A percentile compares a stretch with the other conserved stretches of the same genome.
phyloP scores from a whole-genome alignment of 2,329 filamentous ascomycete genomes.

The Shiraia bambusicola region DNA sequence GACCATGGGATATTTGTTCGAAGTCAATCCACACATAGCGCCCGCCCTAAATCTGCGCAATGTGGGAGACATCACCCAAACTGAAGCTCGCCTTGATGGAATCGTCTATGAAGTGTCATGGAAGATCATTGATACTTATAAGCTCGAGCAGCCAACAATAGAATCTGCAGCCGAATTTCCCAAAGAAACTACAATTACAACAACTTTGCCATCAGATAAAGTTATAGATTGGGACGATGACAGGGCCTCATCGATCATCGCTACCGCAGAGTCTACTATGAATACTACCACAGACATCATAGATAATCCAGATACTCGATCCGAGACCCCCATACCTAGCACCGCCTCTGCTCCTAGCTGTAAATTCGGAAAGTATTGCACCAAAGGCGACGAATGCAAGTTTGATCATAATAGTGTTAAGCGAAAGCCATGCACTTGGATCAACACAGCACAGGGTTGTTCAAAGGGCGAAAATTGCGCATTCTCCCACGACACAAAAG shows the following conservation, averaged over 20 bases:
- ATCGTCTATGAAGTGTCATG: neutral
- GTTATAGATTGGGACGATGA: no score
- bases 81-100: neutral
- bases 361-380: neutral
- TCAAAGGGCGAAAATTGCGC: conserved; percentile 1
- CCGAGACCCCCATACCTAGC: neutral
- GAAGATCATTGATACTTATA: neutral
- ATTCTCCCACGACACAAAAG: conserved; percentile 4
- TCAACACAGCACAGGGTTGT: conserved; percentile 6
- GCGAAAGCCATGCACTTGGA: conserved; percentile 4
- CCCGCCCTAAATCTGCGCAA: neutral
- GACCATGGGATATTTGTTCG: no score
- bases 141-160: neutral
- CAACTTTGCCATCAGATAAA: no score
- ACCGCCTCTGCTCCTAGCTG: neutral
- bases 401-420: neutral
- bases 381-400: neutral
- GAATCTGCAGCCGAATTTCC: no score
- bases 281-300: no score
- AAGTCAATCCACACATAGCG: neutral
- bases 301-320: no score
- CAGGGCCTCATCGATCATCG: no score
- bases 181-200: no score
- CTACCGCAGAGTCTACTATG: no score
- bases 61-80: neutral